Base-by-base conservation (phyloP, 495 filamentous ascomycete species). In the Pyronema domesticum region DNA sequence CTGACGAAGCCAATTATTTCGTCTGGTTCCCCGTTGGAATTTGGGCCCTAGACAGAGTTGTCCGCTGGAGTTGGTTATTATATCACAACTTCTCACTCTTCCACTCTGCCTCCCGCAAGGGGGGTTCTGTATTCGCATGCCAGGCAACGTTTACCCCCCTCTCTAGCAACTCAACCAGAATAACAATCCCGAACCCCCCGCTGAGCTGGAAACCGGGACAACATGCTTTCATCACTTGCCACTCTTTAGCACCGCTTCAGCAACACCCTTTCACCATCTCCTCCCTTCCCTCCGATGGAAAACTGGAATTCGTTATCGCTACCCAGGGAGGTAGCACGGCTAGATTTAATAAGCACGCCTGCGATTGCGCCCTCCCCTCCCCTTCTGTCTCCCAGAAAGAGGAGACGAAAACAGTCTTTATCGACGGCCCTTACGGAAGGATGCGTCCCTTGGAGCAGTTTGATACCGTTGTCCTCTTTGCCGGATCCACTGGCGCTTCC, bases 191-290 rank as follows among this genome's bases (percentile, higher is more conserved):
- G 42, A 76, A 82, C 47, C 77, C 83, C 0, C 73, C 79, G 18
- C 77, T 89, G 56, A 68, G 65, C 14, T 94, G 87, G 87, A 71
- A 71, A 13, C 71, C 85, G 0, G 87, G 87, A 9, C 85, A 91
- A 60, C 83, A 91, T 58, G 72, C 87, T 3, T 86, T 87, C 56
- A 71, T 94, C 6, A 81, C 80, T 58, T 72, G 82, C 54, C 86
- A 83, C 56, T 72, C 70, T 3, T 66, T 94, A 7, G 79, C 75
- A 0, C 76, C 77, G 0, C 61, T 87, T 3, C 82, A 93, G 64
- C 77, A 76, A 0, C 87, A 94, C 53, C 87, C 87, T 0, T 91
- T 89, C 64, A 89, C 86, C 6, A 85, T 93, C 54, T 75, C 80
- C 19, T 77, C 76, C 0, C 66, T 80, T 7, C 76, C 80, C 0